Evolutionary conservation across 768 basidiomycete species (phyloP).

Genomic region (Crassisporium funariophilum): DNA sequence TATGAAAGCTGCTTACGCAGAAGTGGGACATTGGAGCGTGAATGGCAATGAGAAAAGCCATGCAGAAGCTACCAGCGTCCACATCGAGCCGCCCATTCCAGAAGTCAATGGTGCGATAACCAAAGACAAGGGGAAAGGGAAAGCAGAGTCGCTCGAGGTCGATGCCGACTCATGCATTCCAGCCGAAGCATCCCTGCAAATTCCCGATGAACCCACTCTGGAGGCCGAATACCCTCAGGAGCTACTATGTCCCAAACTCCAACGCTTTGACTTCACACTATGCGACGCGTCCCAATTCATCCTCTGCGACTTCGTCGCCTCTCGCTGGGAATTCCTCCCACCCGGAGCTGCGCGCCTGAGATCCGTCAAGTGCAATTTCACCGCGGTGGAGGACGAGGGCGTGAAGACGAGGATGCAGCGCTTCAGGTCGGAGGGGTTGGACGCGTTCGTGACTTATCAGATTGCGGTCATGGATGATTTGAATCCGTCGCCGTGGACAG

Average conservation of each 20-base stretch:
- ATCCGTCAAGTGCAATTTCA: slow-evolving; percentile 27
- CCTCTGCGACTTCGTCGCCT: slow-evolving; percentile 26
- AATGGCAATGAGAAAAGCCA: too few species aligned
- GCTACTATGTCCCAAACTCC: slow-evolving; percentile 24
- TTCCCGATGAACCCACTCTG: background rate
- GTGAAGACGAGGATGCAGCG: slow-evolving; percentile 18
- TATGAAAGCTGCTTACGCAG: too few species aligned
- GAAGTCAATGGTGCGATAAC: too few species aligned
- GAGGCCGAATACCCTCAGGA: slow-evolving; percentile 1
- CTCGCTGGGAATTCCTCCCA: slow-evolving; percentile 21
- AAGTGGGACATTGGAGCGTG: too few species aligned
- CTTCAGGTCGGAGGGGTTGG: slow-evolving; percentile 23
- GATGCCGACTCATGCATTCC: too few species aligned
- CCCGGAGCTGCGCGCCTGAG: slow-evolving; percentile 17
- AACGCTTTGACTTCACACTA: slow-evolving; percentile 26
- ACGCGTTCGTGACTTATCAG: slow-evolving; percentile 24
- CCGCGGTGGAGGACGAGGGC: slow-evolving; percentile 23
- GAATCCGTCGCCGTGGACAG: slow-evolving; percentile 33
- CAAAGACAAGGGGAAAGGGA: too few species aligned
- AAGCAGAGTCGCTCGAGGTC: too few species aligned
- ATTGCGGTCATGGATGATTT: slow-evolving; percentile 25
- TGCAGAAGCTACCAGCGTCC: too few species aligned
- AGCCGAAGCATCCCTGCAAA: too few species aligned
- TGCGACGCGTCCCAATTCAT: slow-evolving; percentile 27
- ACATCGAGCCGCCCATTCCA: too few species aligned